Conservation (phyloP, 129 eudicot genomes). For the Saposhnikovia divaricata region DNA sequence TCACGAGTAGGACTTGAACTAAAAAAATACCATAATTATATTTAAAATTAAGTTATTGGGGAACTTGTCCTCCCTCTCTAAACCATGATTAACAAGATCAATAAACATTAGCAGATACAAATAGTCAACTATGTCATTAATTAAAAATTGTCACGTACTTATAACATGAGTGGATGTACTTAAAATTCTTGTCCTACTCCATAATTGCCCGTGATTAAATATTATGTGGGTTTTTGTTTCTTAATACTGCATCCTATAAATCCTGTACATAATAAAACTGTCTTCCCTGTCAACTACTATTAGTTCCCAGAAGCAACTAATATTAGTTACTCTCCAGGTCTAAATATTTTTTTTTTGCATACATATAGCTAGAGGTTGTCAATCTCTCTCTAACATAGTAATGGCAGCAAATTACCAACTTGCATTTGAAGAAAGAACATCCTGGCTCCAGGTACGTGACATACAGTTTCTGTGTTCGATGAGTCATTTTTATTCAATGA, state of each 20-base stretch:
- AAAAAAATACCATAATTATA: no score
- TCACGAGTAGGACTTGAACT: no score
- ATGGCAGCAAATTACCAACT: conserved; percentile 24
- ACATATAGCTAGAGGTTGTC: neutral
- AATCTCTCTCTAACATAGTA: conserved; percentile 6
- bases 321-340: conserved; percentile 64
- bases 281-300: neutral
- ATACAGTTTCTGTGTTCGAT: neutral
- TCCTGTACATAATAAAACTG: neutral
- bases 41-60: neutral
- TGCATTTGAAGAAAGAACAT: conserved; percentile 18
- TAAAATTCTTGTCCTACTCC: neutral
- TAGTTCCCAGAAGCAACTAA: conserved; percentile 1
- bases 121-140: neutral
- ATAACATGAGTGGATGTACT: conserved; percentile 3
- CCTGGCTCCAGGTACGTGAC: conserved; percentile 22
- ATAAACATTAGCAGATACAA: neutral
- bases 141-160: neutral
- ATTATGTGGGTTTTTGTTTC: neutral
- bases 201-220: neutral
- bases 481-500: no score
- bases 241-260: neutral
- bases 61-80: neutral
- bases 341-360: neutral
- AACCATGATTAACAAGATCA: neutral